Conservation (phyloP, 495 filamentous ascomycete species). For the Aspergillus nanangensis region DNA sequence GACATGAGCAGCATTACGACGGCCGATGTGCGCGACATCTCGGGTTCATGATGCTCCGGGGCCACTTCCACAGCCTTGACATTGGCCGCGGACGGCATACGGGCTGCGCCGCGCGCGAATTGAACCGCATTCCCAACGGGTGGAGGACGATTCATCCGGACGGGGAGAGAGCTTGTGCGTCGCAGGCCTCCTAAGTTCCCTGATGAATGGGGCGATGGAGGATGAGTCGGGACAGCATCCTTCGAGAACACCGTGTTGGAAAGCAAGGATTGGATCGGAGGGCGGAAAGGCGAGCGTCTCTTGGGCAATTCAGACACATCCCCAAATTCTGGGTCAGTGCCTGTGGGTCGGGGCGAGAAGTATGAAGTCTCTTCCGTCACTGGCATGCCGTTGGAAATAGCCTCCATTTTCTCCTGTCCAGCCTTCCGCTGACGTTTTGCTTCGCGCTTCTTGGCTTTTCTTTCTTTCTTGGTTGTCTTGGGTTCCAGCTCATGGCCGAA, state of each 20-base stretch:
- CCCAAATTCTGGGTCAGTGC: background rate
- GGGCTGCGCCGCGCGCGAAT: conserved; percentile 34
- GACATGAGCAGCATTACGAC: conserved; percentile 69
- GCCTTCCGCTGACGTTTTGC: conserved; percentile 34
- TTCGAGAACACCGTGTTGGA: conserved; percentile 64
- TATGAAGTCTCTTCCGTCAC: background rate
- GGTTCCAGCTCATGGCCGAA: conserved; percentile 20
- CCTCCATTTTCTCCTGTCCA: conserved; percentile 8
- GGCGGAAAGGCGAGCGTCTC: conserved; percentile 36
- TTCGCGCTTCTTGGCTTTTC: conserved; percentile 21
- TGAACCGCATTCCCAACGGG: conserved; percentile 35
- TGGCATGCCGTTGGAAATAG: background rate
- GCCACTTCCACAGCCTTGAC: conserved; percentile 24
- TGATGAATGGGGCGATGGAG: conserved; percentile 14
- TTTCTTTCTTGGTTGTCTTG: conserved; percentile 11
- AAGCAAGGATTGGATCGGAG: conserved; percentile 54
- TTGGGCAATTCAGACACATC: conserved; percentile 12
- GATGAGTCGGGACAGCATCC: conserved; percentile 26
- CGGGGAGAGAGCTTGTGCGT: conserved; percentile 75
- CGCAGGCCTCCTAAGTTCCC: conserved; percentile 59
- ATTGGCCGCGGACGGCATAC: conserved; percentile 17
- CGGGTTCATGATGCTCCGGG: conserved; percentile 43
- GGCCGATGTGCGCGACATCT: conserved; percentile 71
- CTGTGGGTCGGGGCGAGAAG: background rate
- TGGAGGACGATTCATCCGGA: conserved; percentile 53